Evolutionary conservation across 495 filamentous ascomycete genomes (phyloP).

Genomic region (Trichoderma erinaceum): DNA sequence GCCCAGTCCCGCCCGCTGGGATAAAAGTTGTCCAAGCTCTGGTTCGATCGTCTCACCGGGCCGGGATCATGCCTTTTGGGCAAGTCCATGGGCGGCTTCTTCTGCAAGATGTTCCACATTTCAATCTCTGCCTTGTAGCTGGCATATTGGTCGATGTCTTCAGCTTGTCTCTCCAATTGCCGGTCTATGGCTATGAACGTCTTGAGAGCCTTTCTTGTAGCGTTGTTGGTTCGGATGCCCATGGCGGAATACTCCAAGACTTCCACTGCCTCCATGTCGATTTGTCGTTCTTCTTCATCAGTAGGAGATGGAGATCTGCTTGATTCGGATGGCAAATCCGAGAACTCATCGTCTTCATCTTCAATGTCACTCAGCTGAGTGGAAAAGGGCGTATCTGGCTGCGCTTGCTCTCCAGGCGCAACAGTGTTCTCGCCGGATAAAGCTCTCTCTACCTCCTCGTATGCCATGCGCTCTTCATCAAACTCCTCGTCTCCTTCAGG

Average conservation of each 20-base stretch:
- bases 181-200: conserved; percentile 6
- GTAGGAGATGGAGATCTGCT: not conserved
- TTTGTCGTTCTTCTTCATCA: not conserved
- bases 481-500: conserved; percentile 13
- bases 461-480: conserved; percentile 19
- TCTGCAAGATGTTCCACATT: conserved; percentile 15
- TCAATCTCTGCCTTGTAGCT: conserved; percentile 14
- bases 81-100: conserved; percentile 10
- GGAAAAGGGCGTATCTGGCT: not conserved
- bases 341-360: not conserved
- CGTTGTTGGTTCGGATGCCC: not conserved
- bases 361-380: not conserved
- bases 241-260: not conserved
- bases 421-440: not conserved
- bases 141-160: conserved; percentile 8
- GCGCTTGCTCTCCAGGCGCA: not conserved
- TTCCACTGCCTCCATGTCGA: conserved; percentile 9
- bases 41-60: not conserved
- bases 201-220: conserved; percentile 4
- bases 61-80: not conserved
- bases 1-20: conserved; percentile 13
- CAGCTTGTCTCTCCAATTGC: conserved; percentile 8
- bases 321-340: not conserved
- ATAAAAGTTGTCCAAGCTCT: conserved; percentile 8
- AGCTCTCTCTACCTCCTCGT: conserved; percentile 9